Evolutionary conservation across 345 rosid genomes (phyloP), one percentile per base, ranked within the genome.

Genomic region (Diplotaxis tenuifolia): DNA sequence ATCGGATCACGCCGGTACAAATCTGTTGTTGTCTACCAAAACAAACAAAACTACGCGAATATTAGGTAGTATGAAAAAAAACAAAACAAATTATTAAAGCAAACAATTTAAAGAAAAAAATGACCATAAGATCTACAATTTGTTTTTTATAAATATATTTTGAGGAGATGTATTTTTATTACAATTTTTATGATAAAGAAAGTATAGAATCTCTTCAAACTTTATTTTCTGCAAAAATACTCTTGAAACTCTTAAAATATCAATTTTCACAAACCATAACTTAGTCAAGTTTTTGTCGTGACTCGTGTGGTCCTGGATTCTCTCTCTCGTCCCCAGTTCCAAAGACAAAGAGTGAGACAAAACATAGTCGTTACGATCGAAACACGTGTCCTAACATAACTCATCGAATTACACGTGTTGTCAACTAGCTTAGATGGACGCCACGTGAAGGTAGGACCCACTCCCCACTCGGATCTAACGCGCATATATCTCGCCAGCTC

Each of bases 271-370:
- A 19, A 57, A 62, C 7, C 56, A 72, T 4, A 74, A 32, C 11
- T 66, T 22, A 40, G 27, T 60, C 47, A 38, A 62, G 57, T 53
- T 19, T 67, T 40, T 75, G 79, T 75, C 79, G 74, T 54, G 65
- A 75, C 65, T 40, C 28, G 52, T 62, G 70, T 75, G n/a, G 49
- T 64, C 34, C 2, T 40, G 59, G 25, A 55, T 55, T 62, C 61
- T n/a, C 27, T 58, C 38, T 59, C 18, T 45, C 62, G 55, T n/a
- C 73, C 61, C 78, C 50, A 29, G 58, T 62, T 54, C 42, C 18
- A 52, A 15, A 34, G 60, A 23, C 31, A 55, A 23, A 22, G 60
- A 55, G 11, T 31, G 52, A 49, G 73, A 67, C 73, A 75, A 50
- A 61, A 32, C 68, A 61, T 7, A 67, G 54, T 11, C 53, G 45